Base-by-base conservation (phyloP, 2,329 filamentous ascomycete species). In the Sporothrix euskadiensis region DNA sequence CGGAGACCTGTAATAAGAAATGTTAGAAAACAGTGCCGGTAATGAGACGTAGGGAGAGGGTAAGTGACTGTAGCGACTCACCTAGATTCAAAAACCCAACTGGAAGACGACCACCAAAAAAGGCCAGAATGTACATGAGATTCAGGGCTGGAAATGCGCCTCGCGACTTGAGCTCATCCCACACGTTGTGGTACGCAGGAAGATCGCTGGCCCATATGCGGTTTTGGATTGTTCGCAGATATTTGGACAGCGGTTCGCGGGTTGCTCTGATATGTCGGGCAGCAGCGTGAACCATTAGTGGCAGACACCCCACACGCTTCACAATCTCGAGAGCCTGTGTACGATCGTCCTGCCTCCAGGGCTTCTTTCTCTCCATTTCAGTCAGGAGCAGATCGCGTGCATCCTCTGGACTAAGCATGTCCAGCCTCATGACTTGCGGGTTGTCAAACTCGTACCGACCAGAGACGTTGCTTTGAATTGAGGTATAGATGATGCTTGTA, bases 401-500 rank as follows among this genome's bases (percentile, higher is more conserved):
- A 74, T 92, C 88, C 66, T 85, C 80, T 1, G 86, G 83, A 1
- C 84, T 84, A 8, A 92, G 81, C 1, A 85, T 80, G 26, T 85
- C 85, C 5, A 92, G 83, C 63, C 84, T 84, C 69, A 92, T 85
- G 6, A 84, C 83, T 80, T 84, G 85, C 75, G 81, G 90, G 81
- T 85, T 91, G 83, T 85, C 88, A 81, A 83, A 91, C 74, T 82
- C 86, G 79, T 84, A 87, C 79, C 84, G 87, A 79, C 85, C 88
- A 0, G 82, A 82, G 16, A 84, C 82, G 4, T 87, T 88, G 54
- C 84, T 84, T 76, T 91, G 89, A 0, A 91, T 87, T 0, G 90
- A 91, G 0, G 90, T 92, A 77, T 90, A 91, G 35, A 93, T 90
- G 66, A 92, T 85, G 77, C 88, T 89, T 16, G 88, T 90, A 72